Evolutionary conservation across 441 rosid genomes (phyloP).

Genomic region (Oxalis stricta): DNA sequence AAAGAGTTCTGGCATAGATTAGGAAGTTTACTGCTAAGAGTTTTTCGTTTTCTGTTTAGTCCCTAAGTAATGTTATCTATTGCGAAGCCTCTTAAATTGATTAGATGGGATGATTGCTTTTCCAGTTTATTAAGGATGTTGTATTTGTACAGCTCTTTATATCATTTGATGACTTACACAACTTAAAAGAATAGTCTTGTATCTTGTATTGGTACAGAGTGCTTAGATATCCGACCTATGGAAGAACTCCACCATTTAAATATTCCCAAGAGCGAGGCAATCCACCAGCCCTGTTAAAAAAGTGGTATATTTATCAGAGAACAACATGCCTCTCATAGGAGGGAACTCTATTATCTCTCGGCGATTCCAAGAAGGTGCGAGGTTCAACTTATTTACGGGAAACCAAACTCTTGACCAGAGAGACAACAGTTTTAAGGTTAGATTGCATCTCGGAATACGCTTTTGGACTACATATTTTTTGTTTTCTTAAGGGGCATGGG

Average conservation of each 20-base stretch:
- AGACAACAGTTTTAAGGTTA: conserved; percentile 75
- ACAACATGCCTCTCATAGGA: conserved; percentile 10
- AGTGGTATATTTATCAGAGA: conserved; percentile 39
- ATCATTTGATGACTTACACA: neutral
- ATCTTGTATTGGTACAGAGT: conserved; percentile 37
- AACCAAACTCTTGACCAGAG: conserved; percentile 70
- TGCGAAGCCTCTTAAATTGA: too few relatives aligned
- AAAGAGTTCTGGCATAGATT: too few relatives aligned
- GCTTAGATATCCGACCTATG: conserved; percentile 66
- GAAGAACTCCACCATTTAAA: conserved; percentile 68
- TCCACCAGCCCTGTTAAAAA: conserved; percentile 38
- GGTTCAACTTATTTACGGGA: conserved; percentile 81
- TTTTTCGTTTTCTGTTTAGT: too few relatives aligned
- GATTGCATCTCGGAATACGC: too few relatives aligned
- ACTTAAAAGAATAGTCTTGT: neutral
- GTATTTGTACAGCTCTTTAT: neutral
- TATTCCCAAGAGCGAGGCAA: conserved; percentile 30
- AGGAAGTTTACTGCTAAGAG: too few relatives aligned
- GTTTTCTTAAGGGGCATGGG: neutral
- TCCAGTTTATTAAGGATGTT: too few relatives aligned
- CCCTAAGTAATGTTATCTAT: too few relatives aligned
- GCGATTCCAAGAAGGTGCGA: conserved; percentile 24
- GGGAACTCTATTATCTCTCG: conserved; percentile 14
- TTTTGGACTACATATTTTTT: conserved; percentile 1
- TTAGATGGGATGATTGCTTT: too few relatives aligned